Base-by-base conservation (phyloP, 1,284 basidiomycete species). In the Trichosporon faecale region DNA sequence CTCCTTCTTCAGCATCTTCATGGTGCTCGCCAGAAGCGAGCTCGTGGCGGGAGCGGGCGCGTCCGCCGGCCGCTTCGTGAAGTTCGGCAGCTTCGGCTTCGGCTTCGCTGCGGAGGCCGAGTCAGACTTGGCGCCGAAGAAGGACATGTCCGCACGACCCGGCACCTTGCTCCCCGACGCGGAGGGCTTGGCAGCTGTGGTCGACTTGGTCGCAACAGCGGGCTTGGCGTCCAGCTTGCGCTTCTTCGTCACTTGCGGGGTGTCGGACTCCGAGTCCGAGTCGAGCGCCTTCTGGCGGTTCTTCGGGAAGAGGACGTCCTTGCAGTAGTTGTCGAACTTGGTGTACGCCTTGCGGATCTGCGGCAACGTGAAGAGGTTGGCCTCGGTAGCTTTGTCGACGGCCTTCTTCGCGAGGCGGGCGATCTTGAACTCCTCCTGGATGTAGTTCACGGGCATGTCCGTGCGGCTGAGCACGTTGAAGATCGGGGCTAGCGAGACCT, bases 381-480 rank as follows among this genome's bases (percentile, higher is more conserved):
- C 66, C n/a, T 76, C 70, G 6, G 68, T 40, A 1, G 72, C 75
- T 27, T 69, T 64, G 21, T 70, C 61, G 12, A 46, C 49, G 9
- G 77, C 49, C 23, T 16, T 21, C 49, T 68, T 73, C 25, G 73
- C 72, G 5, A 69, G 18, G 29, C 55, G 76, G 21, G 61, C 73
- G 11, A 81, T 71, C 35, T 73, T 75, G 27, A 68, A 67, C 0
- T 80, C 73, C 8, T 64, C 57, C 57, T 61, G 49, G 21, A 79
- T 70, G 55, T 68, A 72, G 66, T 80, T 72, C 12, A 76, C 63
- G 0, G 78, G 70, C 74, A 82, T 80, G 44, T 80, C 76, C 4
- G 78, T 81, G 60, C 75, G 74, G 1, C 77, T 66, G 5, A 82
- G 72, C 11, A 80, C 60, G 70, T 33, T 31, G 40, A 77, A 25